Evolutionary conservation across 2,329 filamentous ascomycete genomes (phyloP), one percentile per base, ranked within the genome.

Genomic region (Pestalotiopsis sp.): DNA sequence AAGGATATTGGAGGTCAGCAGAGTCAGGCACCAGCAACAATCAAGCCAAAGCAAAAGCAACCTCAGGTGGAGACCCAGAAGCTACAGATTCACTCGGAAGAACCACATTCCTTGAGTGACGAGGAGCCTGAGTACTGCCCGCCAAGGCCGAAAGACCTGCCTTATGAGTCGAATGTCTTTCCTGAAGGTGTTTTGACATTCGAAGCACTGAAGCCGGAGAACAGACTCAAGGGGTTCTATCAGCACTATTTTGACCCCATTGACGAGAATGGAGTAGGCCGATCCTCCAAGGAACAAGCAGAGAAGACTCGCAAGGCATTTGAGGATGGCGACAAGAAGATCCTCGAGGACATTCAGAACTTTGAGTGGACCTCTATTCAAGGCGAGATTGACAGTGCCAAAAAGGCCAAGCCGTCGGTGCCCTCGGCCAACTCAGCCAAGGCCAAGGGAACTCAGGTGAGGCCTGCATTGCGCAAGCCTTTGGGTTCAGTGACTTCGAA

Each of bases 61-160:
- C 82, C 84, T 69, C 83, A 86, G 61, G 75, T 78, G n/a, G 84
- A 86, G 27, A 78, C 83, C 9, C 83, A 90, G 71, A 92, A 92
- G 77, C 81, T 94, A 60, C 87, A 90, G 64, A 83, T 90, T 52
- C 89, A 91, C 67, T 84, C 85, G 4, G 87, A 91, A 65, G 80
- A 82, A 52, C 78, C 77, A 36, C 85, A 83, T 64, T 76, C 77
- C 2, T 74, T 82, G 14, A 82, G 87, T 31, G 89, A 93, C 59
- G 90, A 91, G 31, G 95, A 98, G 67, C 89, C 95, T 70, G 96
- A 98, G 83, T 97, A 97, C 79, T 94, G 94, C 78, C 94, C 95
- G 5, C 93, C 94, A 0, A 91, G 85, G 70, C 87, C 90, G 1
- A 87, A 86, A 72, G 86, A 89, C n/a, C 82, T 89, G 12, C 87